Evolutionary conservation across 768 basidiomycete genomes (phyloP).

Genomic region (Hericium rajendrae): DNA sequence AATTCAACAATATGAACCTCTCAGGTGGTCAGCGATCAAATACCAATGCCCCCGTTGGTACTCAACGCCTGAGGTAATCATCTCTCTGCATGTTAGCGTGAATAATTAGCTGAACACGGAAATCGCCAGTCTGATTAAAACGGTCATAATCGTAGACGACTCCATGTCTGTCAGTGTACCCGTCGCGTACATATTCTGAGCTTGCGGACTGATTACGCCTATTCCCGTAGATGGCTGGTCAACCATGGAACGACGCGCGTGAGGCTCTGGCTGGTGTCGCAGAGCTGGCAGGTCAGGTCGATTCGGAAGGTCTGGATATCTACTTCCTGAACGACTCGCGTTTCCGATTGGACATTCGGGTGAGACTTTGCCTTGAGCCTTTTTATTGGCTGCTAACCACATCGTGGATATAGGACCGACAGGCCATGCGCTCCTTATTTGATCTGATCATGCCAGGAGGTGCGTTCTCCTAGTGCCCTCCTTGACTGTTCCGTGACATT

Average conservation of each 20-base stretch:
- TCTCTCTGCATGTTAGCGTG: no score
- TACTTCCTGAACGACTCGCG: constrained; percentile 29
- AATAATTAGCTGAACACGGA: no score
- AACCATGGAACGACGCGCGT: constrained; percentile 28
- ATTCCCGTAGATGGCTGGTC: constrained; percentile 28
- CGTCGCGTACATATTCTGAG: neutral
- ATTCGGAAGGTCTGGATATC: constrained; percentile 30
- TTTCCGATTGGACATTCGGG: constrained; percentile 7
- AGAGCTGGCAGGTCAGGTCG: constrained; percentile 27
- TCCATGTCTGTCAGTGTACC: constrained; percentile 26
- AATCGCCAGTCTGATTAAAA: constrained; percentile 13
- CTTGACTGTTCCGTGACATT: constrained; percentile 3
- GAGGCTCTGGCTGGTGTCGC: constrained; percentile 34
- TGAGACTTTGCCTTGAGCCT: constrained; percentile 11
- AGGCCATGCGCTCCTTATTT: constrained; percentile 4
- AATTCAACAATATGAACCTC: no score
- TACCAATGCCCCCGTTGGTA: no score
- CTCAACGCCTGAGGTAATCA: no score
- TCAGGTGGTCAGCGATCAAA: no score
- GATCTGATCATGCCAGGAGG: constrained; percentile 8
- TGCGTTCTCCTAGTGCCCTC: neutral
- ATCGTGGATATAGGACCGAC: neutral
- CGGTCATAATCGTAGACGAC: constrained; percentile 32
- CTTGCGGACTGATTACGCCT: no score
- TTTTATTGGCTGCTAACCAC: neutral